These are phyloP conservation scores for Biscutella laevigata DNA, from an alignment of 441 rosid species.

Conservation along the genomic window DNA sequence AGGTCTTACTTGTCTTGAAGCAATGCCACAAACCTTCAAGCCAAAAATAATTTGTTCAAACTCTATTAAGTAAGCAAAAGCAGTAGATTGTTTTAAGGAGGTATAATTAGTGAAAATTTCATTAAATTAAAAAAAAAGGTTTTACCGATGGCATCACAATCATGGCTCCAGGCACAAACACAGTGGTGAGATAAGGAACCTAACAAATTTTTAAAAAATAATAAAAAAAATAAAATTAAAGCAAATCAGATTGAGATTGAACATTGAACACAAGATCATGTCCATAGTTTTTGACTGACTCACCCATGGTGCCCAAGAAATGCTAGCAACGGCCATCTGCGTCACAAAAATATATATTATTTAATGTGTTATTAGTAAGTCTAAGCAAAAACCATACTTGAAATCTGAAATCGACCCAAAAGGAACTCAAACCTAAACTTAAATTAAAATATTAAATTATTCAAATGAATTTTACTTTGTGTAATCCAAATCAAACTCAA, in stretches of 20 bases:
- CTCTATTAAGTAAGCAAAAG: background rate
- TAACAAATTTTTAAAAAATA: slow-evolving; percentile 25
- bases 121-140: too few relatives aligned
- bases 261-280: background rate
- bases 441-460: too few relatives aligned
- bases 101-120: too few relatives aligned
- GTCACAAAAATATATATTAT: slow-evolving; percentile 8
- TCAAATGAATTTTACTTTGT: too few relatives aligned
- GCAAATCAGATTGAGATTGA: background rate
- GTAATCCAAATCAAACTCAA: too few relatives aligned
- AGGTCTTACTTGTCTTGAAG: slow-evolving; percentile 69
- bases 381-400: too few relatives aligned
- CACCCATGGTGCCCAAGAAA: slow-evolving; percentile 82
- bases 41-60: background rate
- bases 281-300: slow-evolving; percentile 6
- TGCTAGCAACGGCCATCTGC: slow-evolving; percentile 61
- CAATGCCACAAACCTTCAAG: slow-evolving; percentile 65
- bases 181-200: slow-evolving; percentile 67
- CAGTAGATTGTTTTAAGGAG: too few relatives aligned
- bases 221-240: background rate
- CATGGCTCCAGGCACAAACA: slow-evolving; percentile 28
- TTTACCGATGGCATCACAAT: slow-evolving; percentile 62
- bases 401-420: too few relatives aligned
- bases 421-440: too few relatives aligned
- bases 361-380: too few relatives aligned